These are phyloP conservation scores for Verticillium dahliae DNA, from an alignment of 2,329 filamentous ascomycete species.

Conservation along the genomic window DNA sequence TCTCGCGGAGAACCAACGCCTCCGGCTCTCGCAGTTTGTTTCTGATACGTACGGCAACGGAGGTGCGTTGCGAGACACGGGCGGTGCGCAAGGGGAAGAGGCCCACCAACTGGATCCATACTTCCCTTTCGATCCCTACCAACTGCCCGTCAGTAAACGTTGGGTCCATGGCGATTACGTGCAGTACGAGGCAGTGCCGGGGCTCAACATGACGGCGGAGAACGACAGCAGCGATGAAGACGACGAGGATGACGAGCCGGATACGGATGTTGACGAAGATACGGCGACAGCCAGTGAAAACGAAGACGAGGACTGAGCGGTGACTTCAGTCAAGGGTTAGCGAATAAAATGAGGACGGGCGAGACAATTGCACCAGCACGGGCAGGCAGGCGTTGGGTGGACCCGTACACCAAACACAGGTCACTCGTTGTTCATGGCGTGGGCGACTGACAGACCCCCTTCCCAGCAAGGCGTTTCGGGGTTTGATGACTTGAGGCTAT, in stretches of 20 bases:
- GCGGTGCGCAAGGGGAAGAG: constrained; percentile 59
- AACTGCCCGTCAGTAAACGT: constrained; percentile 75
- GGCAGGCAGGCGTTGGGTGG: neutral
- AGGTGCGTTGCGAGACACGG: constrained; percentile 46
- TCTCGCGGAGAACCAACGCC: constrained; percentile 85
- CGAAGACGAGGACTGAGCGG: constrained; percentile 28
- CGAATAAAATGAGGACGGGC: neutral
- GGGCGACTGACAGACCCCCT: neutral
- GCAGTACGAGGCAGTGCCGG: constrained; percentile 69
- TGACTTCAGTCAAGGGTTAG: neutral
- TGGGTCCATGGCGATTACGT: constrained; percentile 87
- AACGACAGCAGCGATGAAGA: constrained; percentile 49
- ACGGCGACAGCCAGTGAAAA: constrained; percentile 44
- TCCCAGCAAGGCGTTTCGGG: neutral
- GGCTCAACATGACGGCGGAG: constrained; percentile 53
- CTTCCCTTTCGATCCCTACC: constrained; percentile 96
- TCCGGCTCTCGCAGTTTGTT: constrained; percentile 69
- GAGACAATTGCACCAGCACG: neutral
- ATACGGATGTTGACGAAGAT: constrained; percentile 40
- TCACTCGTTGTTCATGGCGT: neutral
- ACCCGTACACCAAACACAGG: neutral
- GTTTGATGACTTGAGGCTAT: neutral
- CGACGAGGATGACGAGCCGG: constrained; percentile 42
- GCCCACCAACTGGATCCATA: constrained; percentile 86
- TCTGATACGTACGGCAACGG: constrained; percentile 49